These are phyloP conservation scores for Candida sakaeoensis DNA, from an alignment of 805 yeast species.

Conservation along the genomic window DNA sequence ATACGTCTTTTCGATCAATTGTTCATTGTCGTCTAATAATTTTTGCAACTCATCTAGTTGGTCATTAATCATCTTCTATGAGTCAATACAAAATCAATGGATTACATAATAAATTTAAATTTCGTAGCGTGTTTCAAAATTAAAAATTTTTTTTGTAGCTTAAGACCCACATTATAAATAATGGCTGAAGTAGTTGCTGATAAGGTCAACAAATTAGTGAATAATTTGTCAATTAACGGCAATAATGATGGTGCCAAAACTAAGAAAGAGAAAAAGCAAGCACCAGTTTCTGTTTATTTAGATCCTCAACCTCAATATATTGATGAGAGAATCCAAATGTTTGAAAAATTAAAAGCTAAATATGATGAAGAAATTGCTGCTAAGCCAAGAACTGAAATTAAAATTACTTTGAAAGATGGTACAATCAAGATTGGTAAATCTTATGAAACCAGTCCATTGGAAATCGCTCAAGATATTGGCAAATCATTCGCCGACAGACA, in stretches of 20 bases:
- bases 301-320: slow-evolving; percentile 85
- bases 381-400: slow-evolving; percentile 56
- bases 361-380: slow-evolving; percentile 70
- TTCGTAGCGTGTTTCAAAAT: slow-evolving; percentile 1
- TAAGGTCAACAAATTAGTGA: slow-evolving; percentile 40
- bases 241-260: slow-evolving; percentile 9
- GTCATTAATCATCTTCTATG: slow-evolving; percentile 1
- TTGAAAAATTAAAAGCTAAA: slow-evolving; percentile 74
- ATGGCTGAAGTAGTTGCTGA: slow-evolving; percentile 17
- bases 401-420: slow-evolving; percentile 85
- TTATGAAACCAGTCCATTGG: slow-evolving; percentile 88
- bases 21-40: slow-evolving; percentile 11
- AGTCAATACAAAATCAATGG: slow-evolving; percentile 2
- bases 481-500: slow-evolving; percentile 86
- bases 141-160: slow-evolving; percentile 3
- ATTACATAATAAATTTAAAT: no score
- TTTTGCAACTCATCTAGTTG: slow-evolving; percentile 13
- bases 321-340: slow-evolving; percentile 71
- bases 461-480: slow-evolving; percentile 78
- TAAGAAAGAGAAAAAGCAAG: slow-evolving; percentile 26
- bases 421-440: slow-evolving; percentile 70
- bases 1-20: slow-evolving; percentile 9
- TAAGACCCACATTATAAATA: neutral
- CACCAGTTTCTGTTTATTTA: slow-evolving; percentile 39
- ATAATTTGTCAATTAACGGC: slow-evolving; percentile 5